Evolutionary conservation across 2,329 filamentous ascomycete genomes (phyloP), one percentile per base, ranked within the genome.

Genomic region (Calonectria naviculata): DNA sequence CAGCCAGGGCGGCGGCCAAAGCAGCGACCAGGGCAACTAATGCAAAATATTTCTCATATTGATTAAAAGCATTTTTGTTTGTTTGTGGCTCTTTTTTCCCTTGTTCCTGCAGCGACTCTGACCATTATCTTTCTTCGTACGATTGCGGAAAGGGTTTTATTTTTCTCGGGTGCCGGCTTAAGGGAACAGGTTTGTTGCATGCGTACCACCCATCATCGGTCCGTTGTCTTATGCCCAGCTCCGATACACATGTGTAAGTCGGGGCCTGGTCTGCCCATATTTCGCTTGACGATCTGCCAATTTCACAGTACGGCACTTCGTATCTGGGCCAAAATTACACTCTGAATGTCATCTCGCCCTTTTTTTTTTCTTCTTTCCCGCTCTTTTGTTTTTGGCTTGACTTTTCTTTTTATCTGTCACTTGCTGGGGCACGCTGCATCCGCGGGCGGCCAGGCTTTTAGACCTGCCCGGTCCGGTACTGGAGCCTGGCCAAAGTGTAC

Each of bases 361-460:
- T 31, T 29, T 31, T 28, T n/a, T 21, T 44, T 24, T 60, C n/a
- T 58, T 58, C 9, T 24, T 61, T 24, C 28, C 36, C 56, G 36
- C 28, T 28, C 26, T 61, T 42, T 44, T 31, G 26, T 31, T 42
- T 42, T 29, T 31, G 31, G 36, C 56, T 17, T 24, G 36, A 15
- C 56, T 61, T 61, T 61, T 44, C 56, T 61, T 44, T 61, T 61
- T 61, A 44, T 61, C 56, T 61, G 36, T 44, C 56, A 44, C 56
- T 61, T 61, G 38, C 36, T 61, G 56, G 56, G 56, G 56, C 56
- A n/a, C 19, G 38, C 36, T 61, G 56, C 56, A 42, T 44, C 56
- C 56, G 56, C 56, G 56, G 24, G 56, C 36, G 56, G 38, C 56
- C 56, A 61, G 56, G 56, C 36, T 61, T 58, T 61, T 61, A 44